Evolutionary conservation across 2,329 filamentous ascomycete species (phyloP), one percentile per base, ranked within the genome.

Genomic region (Epichloe aotearoae): DNA sequence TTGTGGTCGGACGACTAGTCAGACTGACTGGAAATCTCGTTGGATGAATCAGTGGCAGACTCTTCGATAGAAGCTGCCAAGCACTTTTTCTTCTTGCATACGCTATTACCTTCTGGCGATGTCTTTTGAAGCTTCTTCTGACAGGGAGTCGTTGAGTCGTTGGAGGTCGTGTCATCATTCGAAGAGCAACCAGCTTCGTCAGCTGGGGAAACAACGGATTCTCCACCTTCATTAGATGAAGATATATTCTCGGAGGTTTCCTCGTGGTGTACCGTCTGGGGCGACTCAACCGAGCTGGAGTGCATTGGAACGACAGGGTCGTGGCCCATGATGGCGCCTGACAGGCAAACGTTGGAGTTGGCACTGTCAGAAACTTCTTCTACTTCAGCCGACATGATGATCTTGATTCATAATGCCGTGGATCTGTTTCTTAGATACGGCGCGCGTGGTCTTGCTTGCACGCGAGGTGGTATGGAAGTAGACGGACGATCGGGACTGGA

Each of bases 1-100:
- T 46, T 19, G 36, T 44, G 46, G 39, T 38, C 40, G 40, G 48
- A 50, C 20, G 39, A 50, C 40, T 43, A 42, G 41, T 50, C 48
- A 6, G 47, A 43, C 38, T 36, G 37, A 15, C 33, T 38, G 12
- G 39, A 14, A 6, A 15, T 30, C 20, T 44, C 40, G 34, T 38
- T 17, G 14, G 41, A 45, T 8, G 33, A 46, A 36, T 46, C 42
- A 8, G 37, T 4, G 36, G 46, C 30, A 30, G 42, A 15, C 14
- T 36, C 47, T 11, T n/a, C 39, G n/a, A 17, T 3, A 8, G 30
- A 36, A 48, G 14, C 17, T 30, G 26, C 30, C 30, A 30, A 33
- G 12, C 8, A 33, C 4, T 30, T 20, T 5, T 30, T 40, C 37
- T 47, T 34, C n/a, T 40, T 41, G 20, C 46, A 40, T 3, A 4